Evolutionary conservation across 192 early-diverging fungal species (phyloP).

Genomic region (Coemansia sp.): DNA sequence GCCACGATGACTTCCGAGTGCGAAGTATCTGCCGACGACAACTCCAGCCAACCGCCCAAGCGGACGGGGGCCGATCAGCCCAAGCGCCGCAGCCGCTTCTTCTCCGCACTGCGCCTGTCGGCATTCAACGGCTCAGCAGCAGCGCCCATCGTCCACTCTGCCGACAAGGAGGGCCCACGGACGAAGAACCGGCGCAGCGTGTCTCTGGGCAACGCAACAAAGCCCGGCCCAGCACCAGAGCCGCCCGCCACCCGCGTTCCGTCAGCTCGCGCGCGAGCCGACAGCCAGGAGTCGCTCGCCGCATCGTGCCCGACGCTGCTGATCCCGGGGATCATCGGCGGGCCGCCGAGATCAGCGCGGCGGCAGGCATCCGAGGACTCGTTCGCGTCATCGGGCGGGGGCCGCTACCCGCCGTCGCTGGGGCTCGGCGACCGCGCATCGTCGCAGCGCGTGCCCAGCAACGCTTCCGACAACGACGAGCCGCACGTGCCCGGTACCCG

Average conservation of each 20-base stretch:
- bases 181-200: slow-evolving; percentile 32
- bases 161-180: background rate
- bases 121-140: slow-evolving; percentile 7
- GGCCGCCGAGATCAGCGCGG: background rate
- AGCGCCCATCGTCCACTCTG: background rate
- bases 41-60: background rate
- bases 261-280: background rate
- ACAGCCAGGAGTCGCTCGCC: slow-evolving; percentile 19
- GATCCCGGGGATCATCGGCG: slow-evolving; percentile 3
- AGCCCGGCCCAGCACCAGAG: background rate
- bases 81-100: slow-evolving; percentile 45
- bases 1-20: background rate
- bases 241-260: background rate
- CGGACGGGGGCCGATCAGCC: slow-evolving; percentile 3
- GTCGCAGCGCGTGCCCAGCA: slow-evolving; percentile 6
- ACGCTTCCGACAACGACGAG: background rate
- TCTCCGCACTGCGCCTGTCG: slow-evolving; percentile 27
- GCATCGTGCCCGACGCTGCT: slow-evolving; percentile 34
- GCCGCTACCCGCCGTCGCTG: slow-evolving; percentile 29
- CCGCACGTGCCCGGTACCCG: background rate
- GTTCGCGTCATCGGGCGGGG: background rate
- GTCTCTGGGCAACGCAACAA: slow-evolving; percentile 24
- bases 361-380: slow-evolving; percentile 16
- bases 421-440: slow-evolving; percentile 5
- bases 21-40: background rate